These are phyloP conservation scores for Ilyonectria sp. DNA, from an alignment of 2,329 filamentous ascomycete species.

Conservation along the genomic window DNA sequence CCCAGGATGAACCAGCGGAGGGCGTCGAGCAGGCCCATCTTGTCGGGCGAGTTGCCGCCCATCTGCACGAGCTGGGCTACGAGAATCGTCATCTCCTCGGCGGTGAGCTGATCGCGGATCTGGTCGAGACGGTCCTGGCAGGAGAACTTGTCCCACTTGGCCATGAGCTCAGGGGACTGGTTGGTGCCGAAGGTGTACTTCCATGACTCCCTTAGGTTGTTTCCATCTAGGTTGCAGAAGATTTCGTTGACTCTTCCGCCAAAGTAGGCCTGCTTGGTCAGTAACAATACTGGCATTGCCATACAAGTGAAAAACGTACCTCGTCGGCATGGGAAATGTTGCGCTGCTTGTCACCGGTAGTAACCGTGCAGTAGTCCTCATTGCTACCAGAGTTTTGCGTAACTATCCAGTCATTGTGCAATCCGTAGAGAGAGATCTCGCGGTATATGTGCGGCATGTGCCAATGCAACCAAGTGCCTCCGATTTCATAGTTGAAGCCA, in stretches of 20 bases:
- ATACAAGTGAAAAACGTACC: neutral
- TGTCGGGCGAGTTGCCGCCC: conserved; percentile 11
- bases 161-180: conserved; percentile 42
- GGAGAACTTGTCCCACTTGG: conserved; percentile 45
- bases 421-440: conserved; percentile 59
- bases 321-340: conserved; percentile 21
- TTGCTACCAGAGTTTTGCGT: conserved; percentile 25
- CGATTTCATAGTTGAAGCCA: conserved; percentile 58
- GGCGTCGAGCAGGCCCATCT: conserved; percentile 15
- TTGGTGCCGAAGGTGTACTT: conserved; percentile 34
- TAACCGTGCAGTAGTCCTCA: conserved; percentile 24
- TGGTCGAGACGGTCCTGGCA: conserved; percentile 47
- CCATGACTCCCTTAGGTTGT: conserved; percentile 18
- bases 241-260: conserved; percentile 5
- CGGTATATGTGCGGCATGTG: conserved; percentile 56
- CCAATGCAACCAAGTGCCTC: conserved; percentile 61
- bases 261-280: neutral
- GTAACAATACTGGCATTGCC: no score
- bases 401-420: conserved; percentile 45
- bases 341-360: conserved; percentile 1
- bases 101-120: conserved; percentile 47
- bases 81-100: conserved; percentile 24
- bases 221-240: conserved; percentile 42
- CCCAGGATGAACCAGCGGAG: conserved; percentile 28
- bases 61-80: conserved; percentile 15